These are phyloP conservation scores for Candida sanyiensis DNA, from an alignment of 805 yeast species.

Conservation along the genomic window DNA sequence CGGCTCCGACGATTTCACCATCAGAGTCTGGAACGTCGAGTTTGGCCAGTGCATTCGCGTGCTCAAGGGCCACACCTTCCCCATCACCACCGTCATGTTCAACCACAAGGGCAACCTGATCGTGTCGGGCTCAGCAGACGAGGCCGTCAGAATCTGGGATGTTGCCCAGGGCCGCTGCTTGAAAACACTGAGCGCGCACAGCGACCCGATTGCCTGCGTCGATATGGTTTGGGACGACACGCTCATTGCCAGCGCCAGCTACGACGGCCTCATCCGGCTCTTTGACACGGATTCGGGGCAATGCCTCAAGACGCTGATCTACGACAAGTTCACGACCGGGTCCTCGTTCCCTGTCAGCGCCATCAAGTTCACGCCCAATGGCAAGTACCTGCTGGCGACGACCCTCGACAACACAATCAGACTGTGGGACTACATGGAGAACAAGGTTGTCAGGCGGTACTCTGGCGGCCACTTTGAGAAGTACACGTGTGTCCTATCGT, in stretches of 20 bases:
- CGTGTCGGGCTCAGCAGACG: slow-evolving; percentile 83
- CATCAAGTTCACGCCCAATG: slow-evolving; percentile 74
- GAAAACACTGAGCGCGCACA: slow-evolving; percentile 84
- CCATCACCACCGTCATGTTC: slow-evolving; percentile 67
- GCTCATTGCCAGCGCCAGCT: slow-evolving; percentile 77
- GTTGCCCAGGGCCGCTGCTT: slow-evolving; percentile 60
- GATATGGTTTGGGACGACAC: slow-evolving; percentile 76
- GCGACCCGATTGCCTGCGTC: slow-evolving; percentile 79
- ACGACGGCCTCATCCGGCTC: slow-evolving; percentile 84
- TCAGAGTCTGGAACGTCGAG: slow-evolving; percentile 63
- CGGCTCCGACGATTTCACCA: slow-evolving; percentile 79
- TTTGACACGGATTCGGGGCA: slow-evolving; percentile 89
- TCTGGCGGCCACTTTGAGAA: slow-evolving; percentile 35
- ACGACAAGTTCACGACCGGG: slow-evolving; percentile 53
- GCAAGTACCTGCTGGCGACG: slow-evolving; percentile 69
- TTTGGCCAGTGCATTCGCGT: slow-evolving; percentile 45
- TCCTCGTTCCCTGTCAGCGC: slow-evolving; percentile 73
- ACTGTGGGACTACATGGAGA: slow-evolving; percentile 83
- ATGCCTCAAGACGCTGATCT: slow-evolving; percentile 83
- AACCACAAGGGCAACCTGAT: slow-evolving; percentile 71
- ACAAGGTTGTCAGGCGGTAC: slow-evolving; percentile 73
- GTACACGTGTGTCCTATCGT: slow-evolving; percentile 47
- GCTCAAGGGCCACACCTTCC: slow-evolving; percentile 70
- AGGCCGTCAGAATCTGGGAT: slow-evolving; percentile 90
- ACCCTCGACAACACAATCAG: slow-evolving; percentile 75